Percentiles rank a stretch among this genome's conserved stretches.
phyloP scores from a whole-genome alignment of 164 flowering plant species.

The Annona cherimola region DNA sequence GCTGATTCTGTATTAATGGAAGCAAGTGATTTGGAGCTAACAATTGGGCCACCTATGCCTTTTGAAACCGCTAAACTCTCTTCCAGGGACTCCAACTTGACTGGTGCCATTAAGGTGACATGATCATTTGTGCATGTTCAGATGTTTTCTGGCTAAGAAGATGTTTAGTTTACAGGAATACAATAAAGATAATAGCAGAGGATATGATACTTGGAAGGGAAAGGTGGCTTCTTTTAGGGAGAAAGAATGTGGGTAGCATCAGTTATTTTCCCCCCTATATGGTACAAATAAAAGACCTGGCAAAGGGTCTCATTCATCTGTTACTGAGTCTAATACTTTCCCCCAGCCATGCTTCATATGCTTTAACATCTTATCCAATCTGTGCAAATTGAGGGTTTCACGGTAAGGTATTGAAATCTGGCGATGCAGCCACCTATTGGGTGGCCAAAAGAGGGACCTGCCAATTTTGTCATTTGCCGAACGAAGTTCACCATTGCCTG shows the following conservation, averaged over 20 bases:
- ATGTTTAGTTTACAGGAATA: background rate
- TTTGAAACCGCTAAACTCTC: background rate
- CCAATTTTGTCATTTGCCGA: too few species aligned
- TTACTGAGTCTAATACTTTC: too few species aligned
- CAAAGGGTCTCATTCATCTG: background rate
- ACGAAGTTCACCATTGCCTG: too few species aligned
- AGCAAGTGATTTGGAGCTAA: slow-evolving; percentile 17
- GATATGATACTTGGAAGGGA: too few species aligned
- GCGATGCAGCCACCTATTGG: too few species aligned
- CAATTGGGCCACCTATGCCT: slow-evolving; percentile 14
- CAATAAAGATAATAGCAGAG: background rate
- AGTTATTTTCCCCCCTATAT: background rate
- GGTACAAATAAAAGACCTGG: background rate
- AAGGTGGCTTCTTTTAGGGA: too few species aligned
- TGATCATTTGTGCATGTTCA: slow-evolving; percentile 5
- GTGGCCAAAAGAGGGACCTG: too few species aligned
- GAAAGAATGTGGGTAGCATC: background rate
- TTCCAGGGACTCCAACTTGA: background rate
- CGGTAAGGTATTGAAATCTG: too few species aligned
- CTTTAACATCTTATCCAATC: too few species aligned
- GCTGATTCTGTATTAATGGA: slow-evolving; percentile 3
- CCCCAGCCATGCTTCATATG: too few species aligned
- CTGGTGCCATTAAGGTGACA: slow-evolving; percentile 18
- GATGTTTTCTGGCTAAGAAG: background rate
- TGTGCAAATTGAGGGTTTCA: too few species aligned